These are phyloP conservation scores for Vicia sativa DNA, from an alignment of 306 rosid genomes.

Conservation along the genomic window DNA sequence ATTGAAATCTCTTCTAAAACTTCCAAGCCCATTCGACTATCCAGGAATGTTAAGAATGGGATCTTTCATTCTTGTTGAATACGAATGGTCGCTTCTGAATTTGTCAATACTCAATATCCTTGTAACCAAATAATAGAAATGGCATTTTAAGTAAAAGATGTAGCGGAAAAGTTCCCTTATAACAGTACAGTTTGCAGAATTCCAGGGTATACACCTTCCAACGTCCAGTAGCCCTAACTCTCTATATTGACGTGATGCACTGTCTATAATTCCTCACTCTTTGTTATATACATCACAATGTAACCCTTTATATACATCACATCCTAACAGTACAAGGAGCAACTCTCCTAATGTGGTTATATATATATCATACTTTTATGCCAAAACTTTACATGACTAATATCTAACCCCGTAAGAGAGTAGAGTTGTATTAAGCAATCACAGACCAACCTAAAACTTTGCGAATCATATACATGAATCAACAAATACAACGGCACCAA, in stretches of 20 bases:
- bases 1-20: background rate
- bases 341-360: background rate
- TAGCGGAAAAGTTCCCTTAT: background rate
- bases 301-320: background rate
- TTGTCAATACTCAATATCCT: background rate
- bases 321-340: background rate
- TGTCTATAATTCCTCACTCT: background rate
- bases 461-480: constrained; percentile 3
- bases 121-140: background rate
- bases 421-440: background rate
- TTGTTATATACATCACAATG: background rate
- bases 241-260: background rate
- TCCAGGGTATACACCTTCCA: background rate
- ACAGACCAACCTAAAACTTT: background rate
- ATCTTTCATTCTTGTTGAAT: background rate
- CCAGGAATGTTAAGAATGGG: background rate
- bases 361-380: background rate
- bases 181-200: background rate
- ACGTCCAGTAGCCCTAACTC: background rate
- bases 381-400: background rate
- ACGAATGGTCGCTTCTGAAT: background rate
- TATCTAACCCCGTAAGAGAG: constrained; percentile 2
- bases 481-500: constrained; percentile 7
- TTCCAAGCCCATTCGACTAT: background rate
- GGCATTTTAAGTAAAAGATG: background rate